phyloP scores from a whole-genome alignment of 371 early-diverging fungal genomes.

The Choanephora cucurbitarum region DNA sequence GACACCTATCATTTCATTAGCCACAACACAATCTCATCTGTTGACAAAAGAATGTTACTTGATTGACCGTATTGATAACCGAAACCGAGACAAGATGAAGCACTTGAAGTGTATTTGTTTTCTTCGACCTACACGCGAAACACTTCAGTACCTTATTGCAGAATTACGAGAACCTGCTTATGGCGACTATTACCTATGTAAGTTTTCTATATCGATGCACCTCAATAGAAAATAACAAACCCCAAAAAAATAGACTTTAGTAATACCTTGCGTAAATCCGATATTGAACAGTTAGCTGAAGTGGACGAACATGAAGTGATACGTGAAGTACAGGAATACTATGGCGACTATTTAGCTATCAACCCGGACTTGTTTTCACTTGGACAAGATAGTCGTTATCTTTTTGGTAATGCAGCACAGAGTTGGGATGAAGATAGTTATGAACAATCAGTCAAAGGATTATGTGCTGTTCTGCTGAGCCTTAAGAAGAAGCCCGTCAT shows the following conservation, averaged over 20 bases:
- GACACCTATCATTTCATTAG: conserved; percentile 92
- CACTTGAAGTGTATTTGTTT: conserved; percentile 95
- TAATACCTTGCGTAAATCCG: conserved; percentile 85
- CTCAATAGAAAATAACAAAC: too few species aligned
- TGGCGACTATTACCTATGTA: conserved; percentile 93
- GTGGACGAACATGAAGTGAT: conserved; percentile 94
- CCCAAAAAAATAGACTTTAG: conserved; percentile 89
- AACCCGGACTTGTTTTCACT: conserved; percentile 84
- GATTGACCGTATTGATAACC: conserved; percentile 90
- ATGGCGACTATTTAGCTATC: conserved; percentile 88
- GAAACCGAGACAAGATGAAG: conserved; percentile 84
- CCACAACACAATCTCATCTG: conserved; percentile 87
- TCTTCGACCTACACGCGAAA: conserved; percentile 82
- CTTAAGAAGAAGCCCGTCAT: conserved; percentile 91
- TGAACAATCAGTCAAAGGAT: conserved; percentile 74
- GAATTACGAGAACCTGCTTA: conserved; percentile 91
- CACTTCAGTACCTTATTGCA: conserved; percentile 80
- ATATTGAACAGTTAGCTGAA: conserved; percentile 93
- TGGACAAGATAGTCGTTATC: conserved; percentile 62
- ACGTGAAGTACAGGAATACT: conserved; percentile 94
- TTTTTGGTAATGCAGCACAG: conserved; percentile 70
- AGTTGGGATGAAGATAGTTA: conserved; percentile 81
- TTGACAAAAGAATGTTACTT: conserved; percentile 91
- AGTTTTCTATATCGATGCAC: conserved; percentile 2
- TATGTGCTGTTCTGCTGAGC: conserved; percentile 77